Evolutionary conservation across 805 yeast species (phyloP).

Genomic region (Tanozyma kutaoensis): DNA sequence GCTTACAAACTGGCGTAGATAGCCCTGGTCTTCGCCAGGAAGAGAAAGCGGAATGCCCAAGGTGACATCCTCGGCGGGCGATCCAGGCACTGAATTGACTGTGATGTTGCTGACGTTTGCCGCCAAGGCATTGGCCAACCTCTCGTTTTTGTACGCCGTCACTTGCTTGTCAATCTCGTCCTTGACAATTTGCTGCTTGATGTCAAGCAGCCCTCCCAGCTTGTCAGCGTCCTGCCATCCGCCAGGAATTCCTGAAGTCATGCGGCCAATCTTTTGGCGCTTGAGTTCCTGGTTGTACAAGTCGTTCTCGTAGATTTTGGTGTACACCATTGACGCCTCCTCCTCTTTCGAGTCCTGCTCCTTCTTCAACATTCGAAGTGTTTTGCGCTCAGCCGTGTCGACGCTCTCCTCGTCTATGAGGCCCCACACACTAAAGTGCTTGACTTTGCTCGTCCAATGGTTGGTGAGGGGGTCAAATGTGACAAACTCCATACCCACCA

Average conservation of each 20-base stretch:
- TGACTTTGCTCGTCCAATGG: constrained; percentile 68
- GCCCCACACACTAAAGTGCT: constrained; percentile 95
- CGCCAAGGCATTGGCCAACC: constrained; percentile 10
- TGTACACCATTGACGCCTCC: constrained; percentile 18
- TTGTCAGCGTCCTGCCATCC: constrained; percentile 14
- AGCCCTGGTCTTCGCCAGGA: constrained; percentile 12
- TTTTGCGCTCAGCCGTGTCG: constrained; percentile 7
- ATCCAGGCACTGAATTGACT: constrained; percentile 11
- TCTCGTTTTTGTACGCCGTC: constrained; percentile 8
- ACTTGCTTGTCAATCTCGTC: constrained; percentile 17
- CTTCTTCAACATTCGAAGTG: constrained; percentile 20
- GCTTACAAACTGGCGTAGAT: constrained; percentile 20
- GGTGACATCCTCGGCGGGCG: constrained; percentile 2
- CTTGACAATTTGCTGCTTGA: constrained; percentile 16
- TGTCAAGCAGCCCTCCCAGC: constrained; percentile 9
- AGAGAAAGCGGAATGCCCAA: neutral
- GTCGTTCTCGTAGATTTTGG: constrained; percentile 17
- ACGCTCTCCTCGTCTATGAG: constrained; percentile 29
- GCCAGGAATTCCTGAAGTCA: constrained; percentile 22
- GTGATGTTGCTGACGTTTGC: constrained; percentile 19
- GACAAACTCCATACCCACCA: constrained; percentile 63
- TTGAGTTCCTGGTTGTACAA: constrained; percentile 18
- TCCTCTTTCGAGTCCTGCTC: constrained; percentile 29
- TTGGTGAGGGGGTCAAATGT: constrained; percentile 69
- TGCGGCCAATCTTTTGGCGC: constrained; percentile 16